These are phyloP conservation scores for Aspergillus quadricinctus DNA, from an alignment of 2,329 filamentous ascomycete genomes.

Conservation along the genomic window DNA sequence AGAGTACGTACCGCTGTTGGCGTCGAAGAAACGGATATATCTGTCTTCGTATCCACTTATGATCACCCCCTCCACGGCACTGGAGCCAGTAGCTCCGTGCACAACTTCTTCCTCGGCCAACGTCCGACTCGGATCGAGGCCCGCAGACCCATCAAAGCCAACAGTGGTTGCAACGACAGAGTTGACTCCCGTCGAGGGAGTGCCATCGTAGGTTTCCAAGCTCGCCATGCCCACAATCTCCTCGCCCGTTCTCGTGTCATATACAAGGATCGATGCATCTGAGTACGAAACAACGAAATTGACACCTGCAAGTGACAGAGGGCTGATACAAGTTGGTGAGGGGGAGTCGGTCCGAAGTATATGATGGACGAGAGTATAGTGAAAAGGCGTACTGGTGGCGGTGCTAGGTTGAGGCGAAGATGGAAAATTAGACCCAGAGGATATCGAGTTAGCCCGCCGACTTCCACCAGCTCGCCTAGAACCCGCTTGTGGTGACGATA, in stretches of 20 bases:
- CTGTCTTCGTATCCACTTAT: slow-evolving; percentile 96
- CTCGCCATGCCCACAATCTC: slow-evolving; percentile 91
- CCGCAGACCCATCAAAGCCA: slow-evolving; percentile 65
- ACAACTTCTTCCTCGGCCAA: slow-evolving; percentile 67
- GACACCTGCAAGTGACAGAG: slow-evolving; percentile 75
- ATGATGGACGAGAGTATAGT: slow-evolving; percentile 81
- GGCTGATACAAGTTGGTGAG: slow-evolving; percentile 88
- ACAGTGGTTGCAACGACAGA: slow-evolving; percentile 82
- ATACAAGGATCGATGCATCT: slow-evolving; percentile 85
- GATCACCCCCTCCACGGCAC: slow-evolving; percentile 83
- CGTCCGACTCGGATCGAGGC: slow-evolving; percentile 58
- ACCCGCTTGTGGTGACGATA: slow-evolving; percentile 73
- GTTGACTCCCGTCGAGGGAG: slow-evolving; percentile 78
- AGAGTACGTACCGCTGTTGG: slow-evolving; percentile 80
- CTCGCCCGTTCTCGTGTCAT: slow-evolving; percentile 87
- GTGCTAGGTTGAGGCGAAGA: slow-evolving; percentile 84
- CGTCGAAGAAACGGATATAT: slow-evolving; percentile 95
- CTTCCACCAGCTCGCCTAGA: slow-evolving; percentile 69
- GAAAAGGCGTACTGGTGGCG: slow-evolving; percentile 79
- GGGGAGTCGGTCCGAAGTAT: slow-evolving; percentile 67
- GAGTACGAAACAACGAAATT: slow-evolving; percentile 91
- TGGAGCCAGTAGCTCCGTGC: slow-evolving; percentile 77
- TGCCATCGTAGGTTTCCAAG: slow-evolving; percentile 87
- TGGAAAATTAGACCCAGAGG: slow-evolving; percentile 86
- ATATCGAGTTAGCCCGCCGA: slow-evolving; percentile 85